Evolutionary conservation across 306 rosid genomes (phyloP), one percentile per base, ranked within the genome.

Genomic region (Styphnolobium japonicum): DNA sequence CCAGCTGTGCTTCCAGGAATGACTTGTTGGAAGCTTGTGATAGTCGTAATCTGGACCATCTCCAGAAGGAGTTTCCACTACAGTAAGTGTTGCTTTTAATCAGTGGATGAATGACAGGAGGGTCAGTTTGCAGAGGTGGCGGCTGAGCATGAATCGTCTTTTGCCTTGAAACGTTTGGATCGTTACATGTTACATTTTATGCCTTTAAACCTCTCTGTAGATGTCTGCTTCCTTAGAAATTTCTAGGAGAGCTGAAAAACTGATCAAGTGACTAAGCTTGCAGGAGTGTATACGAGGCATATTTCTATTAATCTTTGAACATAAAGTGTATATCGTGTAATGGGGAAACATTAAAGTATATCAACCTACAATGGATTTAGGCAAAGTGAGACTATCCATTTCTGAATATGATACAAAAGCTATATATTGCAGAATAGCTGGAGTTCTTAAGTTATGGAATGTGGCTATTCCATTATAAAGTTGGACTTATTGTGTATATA

Each of bases 11-110:
- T 75, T 93, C 97, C 36, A 90, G 99, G 87, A 88, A 83, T 81
- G 99, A 95, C 89, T 82, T 95, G 97, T 70, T 95, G 77, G 93
- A 93, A 64, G 98, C 98, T 81, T 95, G 99, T 56, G 99, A 95
- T 85, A 84, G 87, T 62, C 92, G 96, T 75, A 93, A 93, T 85
- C 89, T 95, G 42, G 99, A 95, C 60, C 89, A 85, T 80, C 99
- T 95, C 63, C 99, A 93, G 73, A 95, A 95, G 79, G 99, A 95
- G 87, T 95, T 95, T 79, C 99, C 98, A 4, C 76, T 95, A 10
- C 93, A 85, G 73, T 80, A 73, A 55, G 33, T 65, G 33, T 66
- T 31, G 67, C 29, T 39, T 53, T 29, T 36, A 9, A 49, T 71
- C 31, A 48, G 61, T 77, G 67, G 78, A 40, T 46, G 77, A 70